phyloP scores from a whole-genome alignment of 2,329 filamentous ascomycete species.

The Hortaea werneckii region DNA sequence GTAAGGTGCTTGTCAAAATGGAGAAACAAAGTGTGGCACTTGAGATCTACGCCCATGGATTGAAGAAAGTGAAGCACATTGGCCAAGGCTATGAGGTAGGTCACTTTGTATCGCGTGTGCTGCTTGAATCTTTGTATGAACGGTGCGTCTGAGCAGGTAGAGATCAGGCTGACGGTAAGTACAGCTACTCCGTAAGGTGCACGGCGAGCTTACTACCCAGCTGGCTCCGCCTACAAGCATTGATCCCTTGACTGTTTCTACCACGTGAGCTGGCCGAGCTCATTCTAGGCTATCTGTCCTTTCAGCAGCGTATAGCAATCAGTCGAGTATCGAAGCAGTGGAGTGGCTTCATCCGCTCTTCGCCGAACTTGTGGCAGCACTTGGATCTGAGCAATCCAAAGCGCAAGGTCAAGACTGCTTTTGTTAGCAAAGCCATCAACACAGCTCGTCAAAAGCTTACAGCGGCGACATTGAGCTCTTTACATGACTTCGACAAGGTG shows the following conservation, averaged over 20 bases:
- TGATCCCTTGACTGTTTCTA: constrained; percentile 44
- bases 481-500: constrained; percentile 31
- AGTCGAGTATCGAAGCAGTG: constrained; percentile 48
- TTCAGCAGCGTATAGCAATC: constrained; percentile 38
- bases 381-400: constrained; percentile 42
- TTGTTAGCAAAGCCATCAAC: constrained; percentile 34
- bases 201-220: constrained; percentile 35
- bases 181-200: constrained; percentile 24
- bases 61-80: constrained; percentile 40
- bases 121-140: not conserved
- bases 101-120: too few relatives aligned
- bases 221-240: constrained; percentile 33
- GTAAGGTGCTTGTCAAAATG: constrained; percentile 38
- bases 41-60: constrained; percentile 48
- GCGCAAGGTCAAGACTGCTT: constrained; percentile 30
- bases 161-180: not conserved
- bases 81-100: constrained; percentile 24
- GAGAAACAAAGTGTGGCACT: constrained; percentile 44
- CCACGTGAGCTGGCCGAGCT: constrained; percentile 45
- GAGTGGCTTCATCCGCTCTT: constrained; percentile 40
- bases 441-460: constrained; percentile 28
- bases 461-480: constrained; percentile 25
- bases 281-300: constrained; percentile 43
- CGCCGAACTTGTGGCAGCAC: constrained; percentile 40
- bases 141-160: not conserved